Base-by-base conservation (phyloP, 108 stramenopile genomes). In the Aurantiochytrium sp. region DNA sequence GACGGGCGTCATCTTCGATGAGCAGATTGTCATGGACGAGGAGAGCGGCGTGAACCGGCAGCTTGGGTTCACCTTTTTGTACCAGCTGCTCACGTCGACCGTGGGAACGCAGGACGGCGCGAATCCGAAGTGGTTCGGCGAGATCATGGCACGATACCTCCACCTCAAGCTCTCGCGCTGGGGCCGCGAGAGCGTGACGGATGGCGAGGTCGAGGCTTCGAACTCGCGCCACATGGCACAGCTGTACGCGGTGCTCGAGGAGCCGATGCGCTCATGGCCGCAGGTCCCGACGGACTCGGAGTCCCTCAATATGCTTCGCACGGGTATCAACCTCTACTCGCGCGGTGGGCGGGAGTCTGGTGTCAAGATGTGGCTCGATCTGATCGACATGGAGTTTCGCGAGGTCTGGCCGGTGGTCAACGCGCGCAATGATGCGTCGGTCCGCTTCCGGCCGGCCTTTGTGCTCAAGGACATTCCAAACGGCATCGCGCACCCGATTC, bases 121-220 rank as follows among this genome's bases (percentile, higher is more conserved):
- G 27, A 81, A 81, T 12, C 73, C 73, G 42, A 37, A 24, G 0
- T 12, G 21, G 36, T 41, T 81, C 24, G 73, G 73, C 27, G 73
- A 81, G 73, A 81, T 81, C 30, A 48, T 81, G 73, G 73, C 45
- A 30, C 21, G 73, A 30, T 81, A 81, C 24, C 32, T 81, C 10
- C 73, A 81, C 24, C 45, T 81, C 42, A 81, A 81, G 30, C 73
- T 81, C 10, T 81, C 73, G n/a, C 39, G 73, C 1, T 81, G 73
- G 73, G 73, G 73, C 45, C 39, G 45, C 12, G 73, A 81, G 32
- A 81, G 73, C 45, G 73, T 81, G 15, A 27, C 73, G n/a, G 42
- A 81, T 21, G 73, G 73, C 73, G 73, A 81, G 39, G 73, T 81
- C n/a, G 73, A 81, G 73, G 73, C 73, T 21, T 81, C 73, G 8